These are phyloP conservation scores for Leishmania gerbilli DNA, from an alignment of 208 protist species.

Conservation along the genomic window DNA sequence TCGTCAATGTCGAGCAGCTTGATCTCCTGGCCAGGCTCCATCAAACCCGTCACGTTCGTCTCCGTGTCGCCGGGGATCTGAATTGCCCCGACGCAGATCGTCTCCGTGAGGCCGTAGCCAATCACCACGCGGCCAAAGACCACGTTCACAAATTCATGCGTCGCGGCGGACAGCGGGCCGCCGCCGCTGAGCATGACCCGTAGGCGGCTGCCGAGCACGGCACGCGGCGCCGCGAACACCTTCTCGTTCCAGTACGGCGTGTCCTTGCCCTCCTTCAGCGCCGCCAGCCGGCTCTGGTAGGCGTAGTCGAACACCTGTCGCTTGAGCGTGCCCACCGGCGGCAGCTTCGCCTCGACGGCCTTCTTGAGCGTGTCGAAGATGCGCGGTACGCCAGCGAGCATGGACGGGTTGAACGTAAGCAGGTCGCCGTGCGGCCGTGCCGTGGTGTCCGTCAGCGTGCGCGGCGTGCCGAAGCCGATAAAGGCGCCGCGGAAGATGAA, in stretches of 20 bases:
- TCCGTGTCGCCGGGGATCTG: conserved; percentile 63
- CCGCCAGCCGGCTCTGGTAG: conserved; percentile 59
- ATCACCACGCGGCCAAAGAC: conserved; percentile 63
- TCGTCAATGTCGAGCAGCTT: conserved; percentile 92
- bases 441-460: conserved; percentile 77
- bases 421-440: conserved; percentile 85
- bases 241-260: conserved; percentile 88
- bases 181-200: conserved; percentile 81
- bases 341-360: conserved; percentile 77
- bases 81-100: conserved; percentile 71
- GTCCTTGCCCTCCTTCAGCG: conserved; percentile 73
- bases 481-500: conserved; percentile 70
- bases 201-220: conserved; percentile 65
- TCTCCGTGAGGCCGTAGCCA: conserved; percentile 93
- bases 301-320: conserved; percentile 73
- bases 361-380: conserved; percentile 88
- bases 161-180: conserved; percentile 67
- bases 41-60: conserved; percentile 59
- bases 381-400: conserved; percentile 85
- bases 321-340: conserved; percentile 64
- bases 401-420: conserved; percentile 68
- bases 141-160: conserved; percentile 88
- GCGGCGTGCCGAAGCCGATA: conserved; percentile 76
- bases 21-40: conserved; percentile 80
- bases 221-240: conserved; percentile 64